Conservation (phyloP, 805 yeast genomes). For the Ogataea salicorniae region DNA sequence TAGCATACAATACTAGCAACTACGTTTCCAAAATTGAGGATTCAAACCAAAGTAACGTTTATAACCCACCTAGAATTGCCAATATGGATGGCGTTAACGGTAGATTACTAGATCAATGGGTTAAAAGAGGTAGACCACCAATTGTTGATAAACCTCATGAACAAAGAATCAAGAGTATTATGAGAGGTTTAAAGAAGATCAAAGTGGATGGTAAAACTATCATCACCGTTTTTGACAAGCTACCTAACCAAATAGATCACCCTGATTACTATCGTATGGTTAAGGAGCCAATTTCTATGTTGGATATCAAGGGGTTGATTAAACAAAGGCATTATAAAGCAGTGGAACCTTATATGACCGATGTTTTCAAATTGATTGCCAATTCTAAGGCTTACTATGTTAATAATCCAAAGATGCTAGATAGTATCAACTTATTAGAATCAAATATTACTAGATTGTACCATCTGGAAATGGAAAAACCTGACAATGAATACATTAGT, state of each 20-base stretch:
- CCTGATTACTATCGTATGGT: slow-evolving; percentile 53
- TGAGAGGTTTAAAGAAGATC: slow-evolving; percentile 76
- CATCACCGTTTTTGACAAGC: slow-evolving; percentile 60
- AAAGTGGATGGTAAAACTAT: slow-evolving; percentile 45
- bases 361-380: slow-evolving; percentile 66
- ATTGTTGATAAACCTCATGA: slow-evolving; percentile 89
- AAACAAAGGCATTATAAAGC: slow-evolving; percentile 77
- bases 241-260: slow-evolving; percentile 61
- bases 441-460: slow-evolving; percentile 50
- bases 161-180: slow-evolving; percentile 80
- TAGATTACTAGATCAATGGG: slow-evolving; percentile 37
- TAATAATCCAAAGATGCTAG: slow-evolving; percentile 50
- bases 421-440: slow-evolving; percentile 62
- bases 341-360: slow-evolving; percentile 72
- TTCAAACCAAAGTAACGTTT: slow-evolving; percentile 22
- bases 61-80: slow-evolving; percentile 24
- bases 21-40: slow-evolving; percentile 25
- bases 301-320: slow-evolving; percentile 74
- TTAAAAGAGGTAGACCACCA: slow-evolving; percentile 86
- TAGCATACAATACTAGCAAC: slow-evolving; percentile 13
- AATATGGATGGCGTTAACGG: slow-evolving; percentile 19
- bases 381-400: slow-evolving; percentile 67
- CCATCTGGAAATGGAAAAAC: slow-evolving; percentile 69
- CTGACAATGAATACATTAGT: slow-evolving; percentile 70
- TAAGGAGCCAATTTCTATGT: slow-evolving; percentile 58